phyloP scores from a whole-genome alignment of 1,139 yeast genomes.

The Kurtzmaniella quercitrusa region DNA sequence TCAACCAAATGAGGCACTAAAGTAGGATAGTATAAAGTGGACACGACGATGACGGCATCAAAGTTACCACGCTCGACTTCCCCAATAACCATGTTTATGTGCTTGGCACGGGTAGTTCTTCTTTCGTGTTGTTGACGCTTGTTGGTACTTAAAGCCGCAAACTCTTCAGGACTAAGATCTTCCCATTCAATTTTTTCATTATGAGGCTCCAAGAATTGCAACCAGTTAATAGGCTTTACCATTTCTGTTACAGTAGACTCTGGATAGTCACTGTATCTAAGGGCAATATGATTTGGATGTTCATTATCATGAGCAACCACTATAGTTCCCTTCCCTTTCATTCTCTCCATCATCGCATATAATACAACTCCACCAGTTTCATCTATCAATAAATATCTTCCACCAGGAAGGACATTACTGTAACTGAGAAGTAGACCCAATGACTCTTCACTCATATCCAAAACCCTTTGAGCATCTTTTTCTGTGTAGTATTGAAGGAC shows the following conservation, averaged over 20 bases:
- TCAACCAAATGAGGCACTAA: slow-evolving; percentile 61
- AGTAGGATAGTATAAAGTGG: slow-evolving; percentile 67
- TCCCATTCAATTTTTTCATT: slow-evolving; percentile 52
- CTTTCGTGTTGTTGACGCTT: slow-evolving; percentile 67
- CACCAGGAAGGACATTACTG: slow-evolving; percentile 86
- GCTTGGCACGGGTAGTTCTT: slow-evolving; percentile 55
- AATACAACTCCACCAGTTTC: slow-evolving; percentile 87
- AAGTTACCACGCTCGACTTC: slow-evolving; percentile 50
- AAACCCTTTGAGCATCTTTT: slow-evolving; percentile 66
- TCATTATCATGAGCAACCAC: slow-evolving; percentile 87
- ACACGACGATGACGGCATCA: slow-evolving; percentile 74
- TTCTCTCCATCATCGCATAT: slow-evolving; percentile 83
- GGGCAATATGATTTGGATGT: slow-evolving; percentile 74
- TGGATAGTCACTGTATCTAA: slow-evolving; percentile 63
- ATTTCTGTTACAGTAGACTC: slow-evolving; percentile 48
- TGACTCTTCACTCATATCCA: slow-evolving; percentile 81
- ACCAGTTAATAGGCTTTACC: slow-evolving; percentile 69
- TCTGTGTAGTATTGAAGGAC: slow-evolving; percentile 71
- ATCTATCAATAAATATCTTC: slow-evolving; percentile 80
- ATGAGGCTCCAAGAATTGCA: slow-evolving; percentile 79
- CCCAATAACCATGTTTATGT: slow-evolving; percentile 51
- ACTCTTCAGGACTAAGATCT: slow-evolving; percentile 47
- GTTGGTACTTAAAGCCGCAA: slow-evolving; percentile 52
- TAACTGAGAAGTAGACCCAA: slow-evolving; percentile 71
- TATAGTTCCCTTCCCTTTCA: slow-evolving; percentile 79